Base-by-base conservation (phyloP, 768 basidiomycete genomes). In the Lentinus brumalis region DNA sequence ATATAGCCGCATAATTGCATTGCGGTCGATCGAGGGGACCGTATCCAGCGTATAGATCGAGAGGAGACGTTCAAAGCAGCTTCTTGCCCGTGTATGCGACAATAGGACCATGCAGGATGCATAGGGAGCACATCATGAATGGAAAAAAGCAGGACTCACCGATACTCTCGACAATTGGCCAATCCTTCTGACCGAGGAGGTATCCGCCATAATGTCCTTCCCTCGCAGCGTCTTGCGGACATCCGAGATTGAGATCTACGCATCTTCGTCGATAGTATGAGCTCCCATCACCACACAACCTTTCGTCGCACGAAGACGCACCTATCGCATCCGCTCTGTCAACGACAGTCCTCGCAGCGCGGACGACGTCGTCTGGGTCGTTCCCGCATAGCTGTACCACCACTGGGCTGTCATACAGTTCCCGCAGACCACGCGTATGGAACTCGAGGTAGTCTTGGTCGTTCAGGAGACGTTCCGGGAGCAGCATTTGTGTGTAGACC, bases 401-500 rank as follows among this genome's bases (percentile, higher is more conserved):
- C 0, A 89, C 84, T 0, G 87, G 86, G 18, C 72, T 69, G 16
- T 70, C 70, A 11, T 72, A 66, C 7, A 57, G 70, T 52, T 62
- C 68, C 61, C 64, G 75, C 11, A 93, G 74, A 64, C 88, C 87
- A 6, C 83, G 79, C 50, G 85, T 73, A 67, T 88, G 84, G 62
- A 81, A 79, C 60, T 88, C 83, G 39, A 87, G 79, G 66, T 91
- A 92, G 5, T 84, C 84, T 58, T 73, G 76, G 63, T 91, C 86
- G 62, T 85, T 74, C 45, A 91, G 70, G 14, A 93, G 77, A 59
- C 74, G 80, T 40, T 86, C 79, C 10, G 91, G 80, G 49, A 80
- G 75, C 40, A 88, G 84, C 91, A 93, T 93, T 69, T 92, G 90
- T 3, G 91, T 89, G 73, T 89, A 91, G 15, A 84, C 77, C 65